Evolutionary conservation across 495 filamentous ascomycete genomes (phyloP).

Genomic region (Penicillium bialowiezense): DNA sequence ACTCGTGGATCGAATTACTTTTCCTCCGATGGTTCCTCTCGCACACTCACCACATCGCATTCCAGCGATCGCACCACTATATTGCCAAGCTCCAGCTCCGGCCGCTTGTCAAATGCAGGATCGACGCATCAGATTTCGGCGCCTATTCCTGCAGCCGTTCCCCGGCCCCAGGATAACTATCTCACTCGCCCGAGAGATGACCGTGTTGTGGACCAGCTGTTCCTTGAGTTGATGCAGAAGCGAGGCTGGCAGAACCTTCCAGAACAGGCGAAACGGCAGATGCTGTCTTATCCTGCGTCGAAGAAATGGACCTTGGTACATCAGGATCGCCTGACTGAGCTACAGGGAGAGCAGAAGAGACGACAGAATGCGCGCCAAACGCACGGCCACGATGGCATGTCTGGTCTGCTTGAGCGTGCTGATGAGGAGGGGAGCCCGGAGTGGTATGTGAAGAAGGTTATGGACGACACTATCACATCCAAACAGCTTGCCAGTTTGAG

Average conservation of each 20-base stretch:
- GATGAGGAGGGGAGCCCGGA: conserved; percentile 96
- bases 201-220: conserved; percentile 84
- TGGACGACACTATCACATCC: conserved; percentile 89
- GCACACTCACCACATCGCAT: conserved; percentile 48
- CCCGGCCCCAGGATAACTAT: conserved; percentile 49
- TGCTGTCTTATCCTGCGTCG: conserved; percentile 85
- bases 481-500: conserved; percentile 89
- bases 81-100: conserved; percentile 23
- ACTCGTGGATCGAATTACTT: conserved; percentile 63
- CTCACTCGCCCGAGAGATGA: conserved; percentile 78
- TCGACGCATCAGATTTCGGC: conserved; percentile 35
- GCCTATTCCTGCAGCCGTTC: conserved; percentile 44
- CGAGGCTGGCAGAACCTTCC: conserved; percentile 94
- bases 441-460: conserved; percentile 96
- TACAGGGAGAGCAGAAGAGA: conserved; percentile 91
- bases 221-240: conserved; percentile 92
- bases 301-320: conserved; percentile 99
- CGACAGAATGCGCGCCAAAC: conserved; percentile 65
- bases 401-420: conserved; percentile 64
- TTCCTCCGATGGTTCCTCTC: conserved; percentile 62
- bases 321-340: conserved; percentile 89
- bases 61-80: conserved; percentile 37
- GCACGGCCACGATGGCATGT: conserved; percentile 59
- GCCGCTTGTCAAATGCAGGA: conserved; percentile 35
- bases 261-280: conserved; percentile 91